Percentiles rank a stretch among this genome's conserved stretches.
phyloP scores from a whole-genome alignment of 768 basidiomycete genomes.

The Panaeolus cyanescens region DNA sequence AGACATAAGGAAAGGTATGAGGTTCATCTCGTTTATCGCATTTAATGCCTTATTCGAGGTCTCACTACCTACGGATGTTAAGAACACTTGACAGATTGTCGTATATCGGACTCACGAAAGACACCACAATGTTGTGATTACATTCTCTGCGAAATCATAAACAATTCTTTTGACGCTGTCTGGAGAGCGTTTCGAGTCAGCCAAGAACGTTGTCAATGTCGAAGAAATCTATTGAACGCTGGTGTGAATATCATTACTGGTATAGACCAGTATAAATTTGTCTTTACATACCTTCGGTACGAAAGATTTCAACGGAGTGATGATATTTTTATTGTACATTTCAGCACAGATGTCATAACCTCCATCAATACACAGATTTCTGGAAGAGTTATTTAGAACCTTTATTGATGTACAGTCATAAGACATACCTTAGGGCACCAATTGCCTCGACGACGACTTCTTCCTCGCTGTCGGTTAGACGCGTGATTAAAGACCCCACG shows the following conservation, averaged over 20 bases:
- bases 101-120: constrained; percentile 69
- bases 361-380: constrained; percentile 93
- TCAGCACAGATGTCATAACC: constrained; percentile 95
- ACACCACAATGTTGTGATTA: constrained; percentile 93
- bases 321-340: constrained; percentile 95
- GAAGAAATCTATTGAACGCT: constrained; percentile 61
- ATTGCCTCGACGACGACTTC: constrained; percentile 90
- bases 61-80: constrained; percentile 56
- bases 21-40: constrained; percentile 79
- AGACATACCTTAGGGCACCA: constrained; percentile 79
- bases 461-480: constrained; percentile 88
- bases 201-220: constrained; percentile 68
- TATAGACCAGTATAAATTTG: background rate
- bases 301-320: constrained; percentile 74
- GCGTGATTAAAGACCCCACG: constrained; percentile 81
- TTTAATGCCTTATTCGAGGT: constrained; percentile 91
- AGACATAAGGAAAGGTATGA: constrained; percentile 88
- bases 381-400: constrained; percentile 30
- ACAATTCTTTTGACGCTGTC: constrained; percentile 76
- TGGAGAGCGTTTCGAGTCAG: constrained; percentile 58
- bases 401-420: background rate
- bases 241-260: constrained; percentile 2
- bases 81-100: background rate
- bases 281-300: constrained; percentile 66
- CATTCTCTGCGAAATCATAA: constrained; percentile 88